These are phyloP conservation scores for Psophocarpus tetragonolobus DNA, from an alignment of 306 rosid genomes.

Conservation along the genomic window DNA sequence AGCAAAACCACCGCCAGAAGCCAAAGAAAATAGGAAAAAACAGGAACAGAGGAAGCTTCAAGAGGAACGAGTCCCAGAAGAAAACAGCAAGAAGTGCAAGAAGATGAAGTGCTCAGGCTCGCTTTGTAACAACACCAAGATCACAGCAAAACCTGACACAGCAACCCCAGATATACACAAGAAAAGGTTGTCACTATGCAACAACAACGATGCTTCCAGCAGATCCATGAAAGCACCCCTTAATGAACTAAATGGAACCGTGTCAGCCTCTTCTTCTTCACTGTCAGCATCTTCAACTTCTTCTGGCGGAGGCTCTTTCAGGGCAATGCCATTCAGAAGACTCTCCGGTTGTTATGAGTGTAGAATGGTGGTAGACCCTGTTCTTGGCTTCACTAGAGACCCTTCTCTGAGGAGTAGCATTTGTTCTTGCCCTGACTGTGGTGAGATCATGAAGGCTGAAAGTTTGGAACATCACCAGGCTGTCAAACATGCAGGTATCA, in stretches of 20 bases:
- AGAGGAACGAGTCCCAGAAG: constrained; percentile 61
- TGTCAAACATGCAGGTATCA: constrained; percentile 85
- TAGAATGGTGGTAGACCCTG: constrained; percentile 94
- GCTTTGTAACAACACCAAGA: constrained; percentile 79
- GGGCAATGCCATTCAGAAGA: constrained; percentile 88
- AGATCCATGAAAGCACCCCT: constrained; percentile 76
- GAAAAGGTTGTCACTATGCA: constrained; percentile 52
- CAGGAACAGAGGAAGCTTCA: constrained; percentile 47
- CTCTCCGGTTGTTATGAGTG: constrained; percentile 96
- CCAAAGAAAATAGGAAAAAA: constrained; percentile 43
- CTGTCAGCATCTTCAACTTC: constrained; percentile 64
- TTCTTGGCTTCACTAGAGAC: constrained; percentile 79
- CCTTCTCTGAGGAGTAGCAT: constrained; percentile 79
- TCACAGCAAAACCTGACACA: constrained; percentile 71
- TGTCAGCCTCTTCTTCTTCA: constrained; percentile 70
- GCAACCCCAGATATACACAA: constrained; percentile 63
- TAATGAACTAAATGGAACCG: constrained; percentile 59
- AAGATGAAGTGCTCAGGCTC: constrained; percentile 94
- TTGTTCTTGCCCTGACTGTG: constrained; percentile 88
- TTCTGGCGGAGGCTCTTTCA: constrained; percentile 65
- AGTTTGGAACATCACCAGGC: constrained; percentile 80
- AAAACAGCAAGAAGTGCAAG: constrained; percentile 72
- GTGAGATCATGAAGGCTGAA: constrained; percentile 90
- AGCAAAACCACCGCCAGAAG: constrained; percentile 37
- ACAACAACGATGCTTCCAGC: constrained; percentile 55